These are phyloP conservation scores for Curvularia sp. DNA, from an alignment of 2,329 filamentous ascomycete species.

Conservation along the genomic window DNA sequence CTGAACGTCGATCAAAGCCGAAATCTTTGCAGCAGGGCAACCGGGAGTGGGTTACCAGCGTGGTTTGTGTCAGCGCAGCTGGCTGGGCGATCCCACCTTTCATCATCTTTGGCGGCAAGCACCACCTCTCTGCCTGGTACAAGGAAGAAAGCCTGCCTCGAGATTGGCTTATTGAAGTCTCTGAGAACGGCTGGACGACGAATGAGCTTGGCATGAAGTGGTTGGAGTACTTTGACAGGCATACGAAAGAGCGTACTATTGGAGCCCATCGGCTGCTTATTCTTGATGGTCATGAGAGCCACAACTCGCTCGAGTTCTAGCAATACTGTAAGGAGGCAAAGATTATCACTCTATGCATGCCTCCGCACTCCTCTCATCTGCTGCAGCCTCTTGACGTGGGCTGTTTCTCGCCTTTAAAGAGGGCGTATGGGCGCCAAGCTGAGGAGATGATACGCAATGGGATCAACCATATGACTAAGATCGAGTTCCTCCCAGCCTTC, in stretches of 20 bases:
- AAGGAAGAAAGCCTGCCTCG: constrained; percentile 5
- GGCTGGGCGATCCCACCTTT: neutral
- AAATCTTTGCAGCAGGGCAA: too few relatives aligned
- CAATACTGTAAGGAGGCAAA: constrained; percentile 27
- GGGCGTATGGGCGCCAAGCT: too few relatives aligned
- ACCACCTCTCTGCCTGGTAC: constrained; percentile 17
- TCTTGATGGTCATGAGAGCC: constrained; percentile 11
- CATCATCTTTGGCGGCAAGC: neutral
- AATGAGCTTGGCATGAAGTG: too few relatives aligned
- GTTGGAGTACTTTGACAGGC: too few relatives aligned
- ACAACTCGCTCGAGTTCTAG: constrained; percentile 29
- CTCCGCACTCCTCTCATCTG: too few relatives aligned
- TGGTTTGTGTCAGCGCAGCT: neutral
- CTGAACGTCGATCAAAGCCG: too few relatives aligned
- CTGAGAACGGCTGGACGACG: too few relatives aligned
- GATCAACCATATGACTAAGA: constrained; percentile 15
- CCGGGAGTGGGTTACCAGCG: too few relatives aligned
- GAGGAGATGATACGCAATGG: too few relatives aligned
- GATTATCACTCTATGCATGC: constrained; percentile 36
- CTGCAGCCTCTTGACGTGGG: too few relatives aligned
- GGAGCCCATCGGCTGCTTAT: neutral
- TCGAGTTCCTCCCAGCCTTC: neutral
- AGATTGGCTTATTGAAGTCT: constrained; percentile 1
- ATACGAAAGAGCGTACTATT: neutral
- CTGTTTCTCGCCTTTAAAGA: too few relatives aligned